Evolutionary conservation across 2,329 filamentous ascomycete genomes (phyloP).

Genomic region (Trichoderma atrobrunneum): DNA sequence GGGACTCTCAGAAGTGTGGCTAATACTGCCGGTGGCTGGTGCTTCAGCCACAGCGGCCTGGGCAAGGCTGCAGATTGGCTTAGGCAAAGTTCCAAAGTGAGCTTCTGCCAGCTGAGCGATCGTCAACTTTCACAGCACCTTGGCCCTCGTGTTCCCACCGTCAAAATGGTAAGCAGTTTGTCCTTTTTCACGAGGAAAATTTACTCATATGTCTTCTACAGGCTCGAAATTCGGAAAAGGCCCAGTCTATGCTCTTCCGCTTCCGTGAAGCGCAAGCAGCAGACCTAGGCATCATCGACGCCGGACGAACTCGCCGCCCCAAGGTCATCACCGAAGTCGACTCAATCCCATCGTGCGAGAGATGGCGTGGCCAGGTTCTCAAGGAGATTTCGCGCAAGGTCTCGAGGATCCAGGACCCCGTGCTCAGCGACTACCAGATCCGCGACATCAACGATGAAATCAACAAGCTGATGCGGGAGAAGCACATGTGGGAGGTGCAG

Average conservation of each 20-base stretch:
- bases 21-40: neutral
- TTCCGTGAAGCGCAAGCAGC: slow-evolving; percentile 97
- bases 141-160: neutral
- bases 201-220: slow-evolving; percentile 33
- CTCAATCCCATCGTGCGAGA: slow-evolving; percentile 83
- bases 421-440: slow-evolving; percentile 94
- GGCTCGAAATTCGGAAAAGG: slow-evolving; percentile 98
- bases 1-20: neutral
- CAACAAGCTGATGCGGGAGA: slow-evolving; percentile 98
- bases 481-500: slow-evolving; percentile 98
- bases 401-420: slow-evolving; percentile 86
- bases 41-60: neutral
- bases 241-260: slow-evolving; percentile 99
- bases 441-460: slow-evolving; percentile 98
- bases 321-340: slow-evolving; percentile 86
- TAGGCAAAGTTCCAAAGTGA: neutral
- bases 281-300: slow-evolving; percentile 93
- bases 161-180: slow-evolving; percentile 29
- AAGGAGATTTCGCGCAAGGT: slow-evolving; percentile 98
- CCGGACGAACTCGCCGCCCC: slow-evolving; percentile 81
- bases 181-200: no score
- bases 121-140: neutral
- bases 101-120: neutral
- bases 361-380: slow-evolving; percentile 96
- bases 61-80: neutral